Evolutionary conservation across 352 stramenopile species (phyloP).

Genomic region (Lagenidium sp.): DNA sequence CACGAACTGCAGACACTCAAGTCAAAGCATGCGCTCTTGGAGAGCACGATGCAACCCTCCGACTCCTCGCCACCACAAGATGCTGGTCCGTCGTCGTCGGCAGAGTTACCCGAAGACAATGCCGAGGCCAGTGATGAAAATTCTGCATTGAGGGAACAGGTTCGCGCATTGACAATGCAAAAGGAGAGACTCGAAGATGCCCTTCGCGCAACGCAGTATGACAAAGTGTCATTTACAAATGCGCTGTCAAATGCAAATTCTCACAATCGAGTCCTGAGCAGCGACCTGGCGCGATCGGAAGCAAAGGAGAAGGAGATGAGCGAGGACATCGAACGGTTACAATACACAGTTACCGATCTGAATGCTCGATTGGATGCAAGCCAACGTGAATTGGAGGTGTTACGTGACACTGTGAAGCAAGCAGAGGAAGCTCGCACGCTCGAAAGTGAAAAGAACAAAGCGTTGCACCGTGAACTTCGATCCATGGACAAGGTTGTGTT

Average conservation of each 20-base stretch:
- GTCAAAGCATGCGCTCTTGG: constrained; percentile 32
- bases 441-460: constrained; percentile 67
- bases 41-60: constrained; percentile 7
- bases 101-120: not conserved
- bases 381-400: constrained; percentile 41
- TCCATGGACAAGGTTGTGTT: constrained; percentile 64
- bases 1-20: constrained; percentile 38
- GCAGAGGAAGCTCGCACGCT: constrained; percentile 36
- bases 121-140: not conserved
- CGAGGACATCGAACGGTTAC: constrained; percentile 23
- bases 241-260: constrained; percentile 67
- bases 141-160: constrained; percentile 34
- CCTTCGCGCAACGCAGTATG: constrained; percentile 64
- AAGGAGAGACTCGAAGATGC: constrained; percentile 66
- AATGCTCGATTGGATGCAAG: constrained; percentile 28
- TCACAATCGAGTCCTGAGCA: constrained; percentile 58
- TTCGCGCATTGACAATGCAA: constrained; percentile 37
- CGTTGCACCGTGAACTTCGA: constrained; percentile 51
- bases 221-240: constrained; percentile 81
- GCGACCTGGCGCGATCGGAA: constrained; percentile 45
- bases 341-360: constrained; percentile 31
- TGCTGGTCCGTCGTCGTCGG: too few species aligned
- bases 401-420: constrained; percentile 46
- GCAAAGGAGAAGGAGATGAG: constrained; percentile 38
- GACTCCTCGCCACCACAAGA: not conserved